A percentile compares a stretch with the other conserved stretches of the same genome.
These are phyloP conservation scores for Tilletia caries DNA, from an alignment of 1,284 basidiomycete genomes.

Conservation along the genomic window DNA sequence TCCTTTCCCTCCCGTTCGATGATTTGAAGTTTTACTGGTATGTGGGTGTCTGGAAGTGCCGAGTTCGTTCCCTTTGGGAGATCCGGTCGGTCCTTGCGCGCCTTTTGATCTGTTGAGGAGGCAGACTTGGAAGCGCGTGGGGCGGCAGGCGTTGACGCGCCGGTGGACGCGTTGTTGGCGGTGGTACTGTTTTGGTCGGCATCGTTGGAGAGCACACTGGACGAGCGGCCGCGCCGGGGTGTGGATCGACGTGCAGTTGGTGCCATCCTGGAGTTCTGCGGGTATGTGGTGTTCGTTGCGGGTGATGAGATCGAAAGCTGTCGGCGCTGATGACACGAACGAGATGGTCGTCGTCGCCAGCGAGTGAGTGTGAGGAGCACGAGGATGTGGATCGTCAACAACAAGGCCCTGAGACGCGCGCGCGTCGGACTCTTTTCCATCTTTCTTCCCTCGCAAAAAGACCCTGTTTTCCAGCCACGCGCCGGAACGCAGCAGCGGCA, in stretches of 20 bases:
- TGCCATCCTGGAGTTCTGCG: no score
- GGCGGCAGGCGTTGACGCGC: conserved; percentile 21
- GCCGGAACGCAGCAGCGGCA: no score
- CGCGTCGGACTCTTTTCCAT: no score
- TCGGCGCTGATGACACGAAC: no score
- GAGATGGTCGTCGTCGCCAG: no score
- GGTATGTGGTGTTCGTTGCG: no score
- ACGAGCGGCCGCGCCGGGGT: conserved; percentile 45
- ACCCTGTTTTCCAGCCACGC: no score
- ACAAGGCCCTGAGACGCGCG: no score
- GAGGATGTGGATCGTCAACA: no score
- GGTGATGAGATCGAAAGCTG: no score
- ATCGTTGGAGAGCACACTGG: conserved; percentile 42
- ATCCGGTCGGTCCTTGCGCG: conserved; percentile 24
- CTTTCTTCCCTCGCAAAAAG: no score
- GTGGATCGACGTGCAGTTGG: conserved; percentile 21
- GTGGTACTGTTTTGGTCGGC: conserved; percentile 21
- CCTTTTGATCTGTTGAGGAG: conserved; percentile 16
- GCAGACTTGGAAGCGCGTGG: conserved; percentile 18
- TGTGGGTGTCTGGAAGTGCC: conserved; percentile 37
- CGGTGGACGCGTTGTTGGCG: conserved; percentile 27
- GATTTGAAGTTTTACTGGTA: conserved; percentile 73
- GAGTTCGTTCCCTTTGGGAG: conserved; percentile 46
- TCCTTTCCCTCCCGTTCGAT: conserved; percentile 74
- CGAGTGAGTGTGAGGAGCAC: no score